A percentile compares a stretch with the other conserved stretches of the same genome.
Conservation (phyloP, 2,329 filamentous ascomycete species). For the Calonectria honghensis region DNA sequence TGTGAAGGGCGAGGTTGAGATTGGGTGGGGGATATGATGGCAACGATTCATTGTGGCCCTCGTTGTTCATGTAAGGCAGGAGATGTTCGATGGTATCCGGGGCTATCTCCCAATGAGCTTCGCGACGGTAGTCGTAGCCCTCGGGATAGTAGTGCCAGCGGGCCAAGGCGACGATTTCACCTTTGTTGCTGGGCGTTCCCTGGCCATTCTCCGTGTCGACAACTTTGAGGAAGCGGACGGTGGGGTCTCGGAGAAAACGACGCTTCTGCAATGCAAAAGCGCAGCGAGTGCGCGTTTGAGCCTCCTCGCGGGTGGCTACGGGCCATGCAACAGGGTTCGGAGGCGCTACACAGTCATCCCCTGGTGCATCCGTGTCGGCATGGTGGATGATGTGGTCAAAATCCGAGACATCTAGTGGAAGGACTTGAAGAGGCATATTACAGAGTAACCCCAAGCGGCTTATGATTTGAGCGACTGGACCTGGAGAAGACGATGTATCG, state of each 20-base stretch:
- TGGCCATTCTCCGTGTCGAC: background rate
- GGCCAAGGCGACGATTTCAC: background rate
- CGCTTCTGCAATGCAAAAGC: constrained; percentile 9
- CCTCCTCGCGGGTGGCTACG: background rate
- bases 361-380: background rate
- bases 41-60: background rate
- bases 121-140: background rate
- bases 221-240: constrained; percentile 3
- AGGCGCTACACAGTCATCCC: constrained; percentile 11
- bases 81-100: background rate
- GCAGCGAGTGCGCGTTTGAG: background rate
- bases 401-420: background rate
- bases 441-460: too few relatives aligned
- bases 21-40: background rate
- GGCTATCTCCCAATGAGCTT: constrained; percentile 16
- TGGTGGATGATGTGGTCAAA: background rate
- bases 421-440: background rate
- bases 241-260: background rate
- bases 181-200: too few relatives aligned
- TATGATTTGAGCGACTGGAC: background rate
- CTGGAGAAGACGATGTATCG: background rate
- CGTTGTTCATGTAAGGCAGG: background rate
- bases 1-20: constrained; percentile 9
- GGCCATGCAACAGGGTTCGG: constrained; percentile 22
- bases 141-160: constrained; percentile 16